Evolutionary conservation across 768 basidiomycete genomes (phyloP).

Genomic region (Gyrodon lividus): DNA sequence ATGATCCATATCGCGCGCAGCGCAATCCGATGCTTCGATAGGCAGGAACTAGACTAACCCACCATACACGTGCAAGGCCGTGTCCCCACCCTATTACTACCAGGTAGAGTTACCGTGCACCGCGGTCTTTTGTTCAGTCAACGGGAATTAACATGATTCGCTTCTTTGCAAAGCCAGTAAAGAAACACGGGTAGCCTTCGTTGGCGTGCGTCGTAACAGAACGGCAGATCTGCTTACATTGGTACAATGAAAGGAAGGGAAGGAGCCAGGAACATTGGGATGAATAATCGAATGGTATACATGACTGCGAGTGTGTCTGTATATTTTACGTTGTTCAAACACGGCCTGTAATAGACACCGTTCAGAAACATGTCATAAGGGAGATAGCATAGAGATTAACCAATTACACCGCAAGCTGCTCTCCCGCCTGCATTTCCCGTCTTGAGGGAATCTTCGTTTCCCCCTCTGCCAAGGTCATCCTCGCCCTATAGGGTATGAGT

Average conservation of each 20-base stretch:
- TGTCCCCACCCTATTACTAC: slow-evolving; percentile 52
- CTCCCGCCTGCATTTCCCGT: slow-evolving; percentile 79
- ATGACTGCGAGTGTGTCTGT: background rate
- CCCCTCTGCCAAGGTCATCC: slow-evolving; percentile 77
- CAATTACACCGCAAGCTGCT: slow-evolving; percentile 82
- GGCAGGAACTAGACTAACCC: slow-evolving; percentile 48
- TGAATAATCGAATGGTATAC: background rate
- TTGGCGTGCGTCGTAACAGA: background rate
- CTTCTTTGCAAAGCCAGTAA: slow-evolving; percentile 13
- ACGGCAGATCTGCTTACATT: background rate
- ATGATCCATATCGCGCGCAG: no score
- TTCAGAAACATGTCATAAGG: background rate
- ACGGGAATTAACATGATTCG: slow-evolving; percentile 1
- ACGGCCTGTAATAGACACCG: slow-evolving; percentile 14
- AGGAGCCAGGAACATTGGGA: background rate
- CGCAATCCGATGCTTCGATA: slow-evolving; percentile 7
- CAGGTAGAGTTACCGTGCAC: slow-evolving; percentile 36
- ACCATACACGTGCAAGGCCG: slow-evolving; percentile 45
- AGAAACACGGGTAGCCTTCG: slow-evolving; percentile 9
- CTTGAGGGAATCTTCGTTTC: slow-evolving; percentile 64
- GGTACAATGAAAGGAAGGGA: background rate
- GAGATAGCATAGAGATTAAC: slow-evolving; percentile 32
- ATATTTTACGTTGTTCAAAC: slow-evolving; percentile 8
- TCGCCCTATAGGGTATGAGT: slow-evolving; percentile 46
- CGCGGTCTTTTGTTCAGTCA: background rate